Evolutionary conservation across 192 early-diverging fungal species (phyloP).

Genomic region (Umbelopsis ramanniana): DNA sequence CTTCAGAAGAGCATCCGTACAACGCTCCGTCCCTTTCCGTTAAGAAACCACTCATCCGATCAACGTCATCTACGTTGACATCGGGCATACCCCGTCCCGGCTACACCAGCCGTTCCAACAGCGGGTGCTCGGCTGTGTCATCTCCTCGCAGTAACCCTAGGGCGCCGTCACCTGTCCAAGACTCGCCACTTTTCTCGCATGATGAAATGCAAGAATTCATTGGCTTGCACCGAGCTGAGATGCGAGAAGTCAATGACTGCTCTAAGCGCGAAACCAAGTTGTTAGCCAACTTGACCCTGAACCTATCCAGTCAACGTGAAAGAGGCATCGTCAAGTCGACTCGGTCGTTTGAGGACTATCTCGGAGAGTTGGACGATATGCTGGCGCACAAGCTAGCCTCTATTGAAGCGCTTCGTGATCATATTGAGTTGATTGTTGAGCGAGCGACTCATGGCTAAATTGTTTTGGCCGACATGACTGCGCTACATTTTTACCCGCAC

Average conservation of each 20-base stretch:
- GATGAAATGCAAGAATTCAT: constrained; percentile 65
- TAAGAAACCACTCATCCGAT: constrained; percentile 7
- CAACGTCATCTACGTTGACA: neutral
- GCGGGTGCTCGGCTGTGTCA: neutral
- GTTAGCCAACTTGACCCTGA: constrained; percentile 62
- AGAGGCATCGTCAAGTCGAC: neutral
- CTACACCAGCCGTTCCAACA: neutral
- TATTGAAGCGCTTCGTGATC: constrained; percentile 15
- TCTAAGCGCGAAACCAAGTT: constrained; percentile 70
- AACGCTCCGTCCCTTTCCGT: neutral
- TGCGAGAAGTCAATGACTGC: constrained; percentile 64
- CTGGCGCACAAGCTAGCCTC: constrained; percentile 5
- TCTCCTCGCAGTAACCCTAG: neutral
- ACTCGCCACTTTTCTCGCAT: constrained; percentile 24
- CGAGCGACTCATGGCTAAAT: constrained; percentile 7
- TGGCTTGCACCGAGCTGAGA: constrained; percentile 65
- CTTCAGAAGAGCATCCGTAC: neutral
- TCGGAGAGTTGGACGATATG: constrained; percentile 7
- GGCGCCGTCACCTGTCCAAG: neutral
- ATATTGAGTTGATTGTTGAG: constrained; percentile 11
- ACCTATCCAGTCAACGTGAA: constrained; percentile 43
- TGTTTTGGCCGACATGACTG: constrained; percentile 3
- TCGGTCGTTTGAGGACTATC: neutral
- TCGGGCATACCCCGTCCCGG: constrained; percentile 12
- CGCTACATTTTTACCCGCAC: neutral